A percentile compares a stretch with the other conserved stretches of the same genome.
phyloP scores from a whole-genome alignment of 768 basidiomycete species.

The Lentinula boryana region DNA sequence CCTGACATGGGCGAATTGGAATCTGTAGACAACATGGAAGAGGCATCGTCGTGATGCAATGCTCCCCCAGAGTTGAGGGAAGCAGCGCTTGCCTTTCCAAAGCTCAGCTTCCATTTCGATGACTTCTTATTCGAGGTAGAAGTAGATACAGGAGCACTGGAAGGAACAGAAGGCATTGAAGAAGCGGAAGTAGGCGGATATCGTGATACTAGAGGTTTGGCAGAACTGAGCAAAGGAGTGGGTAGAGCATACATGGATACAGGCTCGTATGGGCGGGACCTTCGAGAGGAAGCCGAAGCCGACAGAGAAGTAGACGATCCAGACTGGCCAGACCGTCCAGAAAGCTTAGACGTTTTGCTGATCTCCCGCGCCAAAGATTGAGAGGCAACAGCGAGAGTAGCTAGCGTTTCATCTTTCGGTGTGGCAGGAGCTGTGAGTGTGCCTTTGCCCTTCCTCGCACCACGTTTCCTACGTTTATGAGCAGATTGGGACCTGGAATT shows the following conservation, averaged over 20 bases:
- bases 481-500: slow-evolving; percentile 63
- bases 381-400: slow-evolving; percentile 71
- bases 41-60: slow-evolving; percentile 34
- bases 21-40: slow-evolving; percentile 8
- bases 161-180: slow-evolving; percentile 15
- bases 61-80: slow-evolving; percentile 28
- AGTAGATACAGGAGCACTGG: slow-evolving; percentile 33
- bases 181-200: slow-evolving; percentile 16
- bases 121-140: slow-evolving; percentile 55
- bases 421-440: slow-evolving; percentile 25
- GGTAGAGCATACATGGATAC: slow-evolving; percentile 40
- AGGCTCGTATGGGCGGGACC: slow-evolving; percentile 33
- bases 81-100: slow-evolving; percentile 51
- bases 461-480: slow-evolving; percentile 78
- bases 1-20: slow-evolving; percentile 42
- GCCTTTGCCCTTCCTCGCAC: slow-evolving; percentile 79
- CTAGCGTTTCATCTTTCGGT: slow-evolving; percentile 51
- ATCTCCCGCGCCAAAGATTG: slow-evolving; percentile 83
- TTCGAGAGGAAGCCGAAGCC: slow-evolving; percentile 21
- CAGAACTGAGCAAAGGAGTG: slow-evolving; percentile 11
- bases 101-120: slow-evolving; percentile 81
- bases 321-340: slow-evolving; percentile 22
- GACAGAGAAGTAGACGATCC: slow-evolving; percentile 17
- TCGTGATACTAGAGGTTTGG: slow-evolving; percentile 14
- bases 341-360: slow-evolving; percentile 54